phyloP scores from a whole-genome alignment of 257 asterid species.

The Nicotiana knightiana region DNA sequence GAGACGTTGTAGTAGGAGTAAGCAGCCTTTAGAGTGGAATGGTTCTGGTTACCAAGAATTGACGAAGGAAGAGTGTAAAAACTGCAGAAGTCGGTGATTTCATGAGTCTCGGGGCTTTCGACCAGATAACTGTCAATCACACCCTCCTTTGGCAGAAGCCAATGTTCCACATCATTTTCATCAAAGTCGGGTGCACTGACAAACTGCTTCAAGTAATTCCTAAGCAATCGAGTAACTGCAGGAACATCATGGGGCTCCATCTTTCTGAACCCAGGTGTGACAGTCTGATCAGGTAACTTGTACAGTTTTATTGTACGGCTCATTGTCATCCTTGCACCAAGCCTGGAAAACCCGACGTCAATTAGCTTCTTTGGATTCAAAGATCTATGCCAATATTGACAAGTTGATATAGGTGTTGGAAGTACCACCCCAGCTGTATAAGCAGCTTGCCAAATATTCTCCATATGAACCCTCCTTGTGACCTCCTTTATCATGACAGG shows the following conservation, averaged over 20 bases:
- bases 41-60: conserved; percentile 65
- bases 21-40: conserved; percentile 67
- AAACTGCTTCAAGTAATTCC: conserved; percentile 61
- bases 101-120: conserved; percentile 68
- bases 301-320: conserved; percentile 75
- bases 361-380: conserved; percentile 81
- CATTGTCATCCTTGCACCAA: conserved; percentile 91
- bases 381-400: conserved; percentile 91
- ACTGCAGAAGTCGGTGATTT: conserved; percentile 78
- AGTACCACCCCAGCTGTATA: conserved; percentile 88
- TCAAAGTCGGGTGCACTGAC: conserved; percentile 72
- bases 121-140: conserved; percentile 81
- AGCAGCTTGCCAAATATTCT: conserved; percentile 91
- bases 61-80: conserved; percentile 84
- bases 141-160: conserved; percentile 69
- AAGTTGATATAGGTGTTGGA: conserved; percentile 70
- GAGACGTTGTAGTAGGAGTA: conserved; percentile 69
- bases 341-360: conserved; percentile 85
- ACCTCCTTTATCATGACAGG: conserved; percentile 90
- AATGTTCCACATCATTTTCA: conserved; percentile 74
- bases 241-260: conserved; percentile 86
- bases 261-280: conserved; percentile 66
- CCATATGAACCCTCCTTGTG: conserved; percentile 75
- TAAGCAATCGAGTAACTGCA: conserved; percentile 65
- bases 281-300: conserved; percentile 60